Percentiles rank a stretch among this genome's conserved stretches.
Evolutionary conservation across 306 rosid species (phyloP).

Genomic region (Rubus idaeus): DNA sequence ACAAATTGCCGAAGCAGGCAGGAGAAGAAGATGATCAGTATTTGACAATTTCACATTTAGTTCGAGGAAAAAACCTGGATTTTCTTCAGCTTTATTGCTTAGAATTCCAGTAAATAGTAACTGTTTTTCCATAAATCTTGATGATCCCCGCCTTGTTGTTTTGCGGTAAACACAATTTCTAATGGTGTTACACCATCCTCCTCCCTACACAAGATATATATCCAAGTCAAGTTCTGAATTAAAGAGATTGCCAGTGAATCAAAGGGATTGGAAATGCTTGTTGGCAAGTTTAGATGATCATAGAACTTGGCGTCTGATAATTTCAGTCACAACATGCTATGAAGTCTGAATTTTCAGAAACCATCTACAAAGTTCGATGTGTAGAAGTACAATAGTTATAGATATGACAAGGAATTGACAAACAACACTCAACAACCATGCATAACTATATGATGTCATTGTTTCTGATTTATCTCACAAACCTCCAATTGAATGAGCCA

Average conservation of each 20-base stretch:
- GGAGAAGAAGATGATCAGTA: neutral
- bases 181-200: conserved; percentile 89
- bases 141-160: conserved; percentile 74
- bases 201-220: conserved; percentile 71
- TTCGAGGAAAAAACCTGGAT: conserved; percentile 66
- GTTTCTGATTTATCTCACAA: conserved; percentile 22
- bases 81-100: conserved; percentile 67
- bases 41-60: neutral
- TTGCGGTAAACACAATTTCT: conserved; percentile 86
- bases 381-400: neutral
- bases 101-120: conserved; percentile 77
- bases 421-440: neutral
- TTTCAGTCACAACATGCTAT: neutral
- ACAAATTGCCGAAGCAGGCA: conserved; percentile 4
- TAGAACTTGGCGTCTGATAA: neutral
- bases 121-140: conserved; percentile 78
- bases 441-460: neutral
- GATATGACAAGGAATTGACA: neutral
- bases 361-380: neutral
- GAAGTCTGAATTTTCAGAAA: neutral
- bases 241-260: neutral
- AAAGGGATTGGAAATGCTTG: neutral
- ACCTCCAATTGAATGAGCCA: conserved; percentile 99
- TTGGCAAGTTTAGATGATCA: neutral
- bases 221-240: conserved; percentile 14